Base-by-base conservation (phyloP, 2,329 filamentous ascomycete genomes). In the Aspergillus phoenicis region DNA sequence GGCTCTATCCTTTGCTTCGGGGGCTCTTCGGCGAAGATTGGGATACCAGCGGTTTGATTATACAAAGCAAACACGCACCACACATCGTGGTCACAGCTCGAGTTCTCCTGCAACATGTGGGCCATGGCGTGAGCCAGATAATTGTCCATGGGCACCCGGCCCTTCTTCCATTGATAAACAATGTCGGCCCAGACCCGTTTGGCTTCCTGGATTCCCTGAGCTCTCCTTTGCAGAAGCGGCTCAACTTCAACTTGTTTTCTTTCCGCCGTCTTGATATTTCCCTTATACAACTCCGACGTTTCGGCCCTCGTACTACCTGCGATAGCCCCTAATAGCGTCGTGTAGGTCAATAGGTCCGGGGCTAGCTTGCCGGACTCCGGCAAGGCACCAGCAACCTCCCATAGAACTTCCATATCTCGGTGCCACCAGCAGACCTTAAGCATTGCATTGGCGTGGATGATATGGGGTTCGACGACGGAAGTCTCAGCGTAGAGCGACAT, bases 391-490 rank as follows among this genome's bases (percentile, higher is more conserved):
- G 89, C 86, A 64, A 97, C 84, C 58, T 85, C 84, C 82, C 95
- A 96, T 67, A 98, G 79, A 15, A 88, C 85, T 66, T 97, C 92
- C 75, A 96, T 83, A 71, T 97, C 89, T 11, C 82, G 75, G 4
- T 90, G 89, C 60, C 86, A 84, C 52, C 89, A 85, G 73, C 93
- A 98, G 8, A 95, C 90, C 61, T 88, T 87, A 48, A 99, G 80
- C n/a, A 93, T 86, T 8, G 93, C 91, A 73, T 99, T 99, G 64
- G 91, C 87, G 71, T 98, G 95, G 59, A 91, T 90, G 38, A 89
- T 89, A 66, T 88, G 91, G 15, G 91, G 89, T 65, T 87, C 83
- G 54, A 96, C 81, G 7, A 83, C 81, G 1, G 85, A 85, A 54
- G 85, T 87, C 38, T 86, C 83, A 4, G 82, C 83, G 41, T 84